Percentiles rank a stretch among this genome's conserved stretches.
Conservation (phyloP, 164 flowering plant species). For the Kalanchoe fedtschenkoi region DNA sequence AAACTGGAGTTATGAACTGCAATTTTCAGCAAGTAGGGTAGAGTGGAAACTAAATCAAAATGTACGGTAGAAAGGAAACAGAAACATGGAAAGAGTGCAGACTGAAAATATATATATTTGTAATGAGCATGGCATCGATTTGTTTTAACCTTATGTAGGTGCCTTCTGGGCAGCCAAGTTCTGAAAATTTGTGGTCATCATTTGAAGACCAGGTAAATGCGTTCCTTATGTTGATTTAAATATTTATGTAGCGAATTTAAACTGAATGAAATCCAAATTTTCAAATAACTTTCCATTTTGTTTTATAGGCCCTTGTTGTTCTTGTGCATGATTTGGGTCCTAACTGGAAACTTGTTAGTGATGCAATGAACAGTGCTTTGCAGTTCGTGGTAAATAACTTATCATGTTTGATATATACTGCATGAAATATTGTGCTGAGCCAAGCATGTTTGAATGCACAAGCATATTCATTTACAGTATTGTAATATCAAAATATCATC, state of each 20-base stretch:
- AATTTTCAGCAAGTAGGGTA: too few species aligned
- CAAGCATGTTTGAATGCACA: neutral
- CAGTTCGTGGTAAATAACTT: constrained; percentile 58
- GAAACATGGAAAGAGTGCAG: too few species aligned
- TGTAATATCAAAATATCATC: neutral
- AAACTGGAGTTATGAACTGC: too few species aligned
- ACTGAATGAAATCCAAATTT: neutral
- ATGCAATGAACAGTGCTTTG: constrained; percentile 76
- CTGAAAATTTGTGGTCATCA: constrained; percentile 68
- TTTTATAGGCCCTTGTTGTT: constrained; percentile 83
- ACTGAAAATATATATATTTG: too few species aligned
- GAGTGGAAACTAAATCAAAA: too few species aligned
- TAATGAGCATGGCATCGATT: neutral
- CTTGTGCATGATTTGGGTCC: constrained; percentile 99
- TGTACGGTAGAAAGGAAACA: too few species aligned
- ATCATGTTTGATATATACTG: neutral
- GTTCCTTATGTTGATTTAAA: neutral
- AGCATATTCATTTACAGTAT: neutral
- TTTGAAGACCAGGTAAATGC: constrained; percentile 74
- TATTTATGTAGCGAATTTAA: neutral
- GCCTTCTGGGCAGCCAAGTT: constrained; percentile 49
- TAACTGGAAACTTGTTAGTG: constrained; percentile 97
- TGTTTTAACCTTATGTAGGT: constrained; percentile 31
- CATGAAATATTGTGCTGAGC: neutral
- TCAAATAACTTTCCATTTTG: neutral